Evolutionary conservation across 176 grass and related monocot genomes (phyloP).

Genomic region (Dendrocalamus sinicus): DNA sequence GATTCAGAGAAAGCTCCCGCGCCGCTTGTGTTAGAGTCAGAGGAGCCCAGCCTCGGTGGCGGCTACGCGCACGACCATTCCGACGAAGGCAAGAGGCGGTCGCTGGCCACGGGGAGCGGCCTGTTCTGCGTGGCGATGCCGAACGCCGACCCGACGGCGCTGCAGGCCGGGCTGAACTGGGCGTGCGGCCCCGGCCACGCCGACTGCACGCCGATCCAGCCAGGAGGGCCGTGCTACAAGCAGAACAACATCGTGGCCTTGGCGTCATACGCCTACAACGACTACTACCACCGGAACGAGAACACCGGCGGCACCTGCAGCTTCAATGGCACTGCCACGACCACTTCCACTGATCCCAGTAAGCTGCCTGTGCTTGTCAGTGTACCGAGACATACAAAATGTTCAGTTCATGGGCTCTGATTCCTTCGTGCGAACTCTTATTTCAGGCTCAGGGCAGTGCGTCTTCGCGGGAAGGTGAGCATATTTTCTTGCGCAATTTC

Average conservation of each 20-base stretch:
- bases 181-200: conserved; percentile 75
- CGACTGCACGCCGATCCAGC: conserved; percentile 74
- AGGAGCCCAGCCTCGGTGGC: not conserved
- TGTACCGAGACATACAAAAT: not conserved
- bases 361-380: conserved; percentile 16
- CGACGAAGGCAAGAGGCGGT: conserved; percentile 45
- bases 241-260: conserved; percentile 63
- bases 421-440: not conserved
- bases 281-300: conserved; percentile 72
- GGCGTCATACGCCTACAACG: conserved; percentile 93
- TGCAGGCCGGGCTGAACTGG: conserved; percentile 69
- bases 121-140: conserved; percentile 74
- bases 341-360: conserved; percentile 68
- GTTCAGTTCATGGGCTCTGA: conserved; percentile 1
- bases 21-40: not conserved
- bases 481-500: not conserved
- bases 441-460: conserved; percentile 78
- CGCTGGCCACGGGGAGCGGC: conserved; percentile 35
- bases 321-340: conserved; percentile 65
- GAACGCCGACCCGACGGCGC: conserved; percentile 57
- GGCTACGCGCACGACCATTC: not conserved
- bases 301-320: conserved; percentile 54
- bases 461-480: conserved; percentile 80
- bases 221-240: conserved; percentile 71
- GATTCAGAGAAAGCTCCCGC: not conserved